phyloP scores from a whole-genome alignment of 2,329 filamentous ascomycete genomes.

The Diaporthe eres region DNA sequence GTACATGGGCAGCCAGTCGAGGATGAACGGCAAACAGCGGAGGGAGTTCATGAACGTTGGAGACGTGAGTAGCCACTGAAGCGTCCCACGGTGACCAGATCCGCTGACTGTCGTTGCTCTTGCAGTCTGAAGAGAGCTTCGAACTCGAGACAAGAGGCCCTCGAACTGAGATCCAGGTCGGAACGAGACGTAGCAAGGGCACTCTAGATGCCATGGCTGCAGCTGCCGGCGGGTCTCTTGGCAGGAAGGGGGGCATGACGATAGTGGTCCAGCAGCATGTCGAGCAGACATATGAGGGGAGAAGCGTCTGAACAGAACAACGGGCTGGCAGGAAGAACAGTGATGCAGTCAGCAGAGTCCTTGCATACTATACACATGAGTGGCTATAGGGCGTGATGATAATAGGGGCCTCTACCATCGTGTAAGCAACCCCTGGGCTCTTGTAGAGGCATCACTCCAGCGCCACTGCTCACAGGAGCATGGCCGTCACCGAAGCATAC shows the following conservation, averaged over 20 bases:
- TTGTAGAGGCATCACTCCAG: background rate
- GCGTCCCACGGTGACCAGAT: background rate
- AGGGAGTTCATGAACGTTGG: slow-evolving; percentile 41
- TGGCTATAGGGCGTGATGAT: too few species aligned
- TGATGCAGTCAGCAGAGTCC: background rate
- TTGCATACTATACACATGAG: background rate
- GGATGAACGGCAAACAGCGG: slow-evolving; percentile 26
- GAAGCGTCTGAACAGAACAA: background rate
- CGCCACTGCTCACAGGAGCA: background rate
- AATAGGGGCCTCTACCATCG: too few species aligned
- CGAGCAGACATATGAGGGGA: slow-evolving; percentile 22
- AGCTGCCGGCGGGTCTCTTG: background rate
- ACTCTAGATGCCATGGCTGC: background rate
- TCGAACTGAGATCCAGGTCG: slow-evolving; percentile 32
- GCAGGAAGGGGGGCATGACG: slow-evolving; percentile 11
- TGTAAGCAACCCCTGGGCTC: background rate
- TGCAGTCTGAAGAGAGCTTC: slow-evolving; percentile 41
- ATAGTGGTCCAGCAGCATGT: slow-evolving; percentile 22
- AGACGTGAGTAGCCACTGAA: slow-evolving; percentile 20
- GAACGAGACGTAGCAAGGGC: slow-evolving; percentile 27
- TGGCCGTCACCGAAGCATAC: background rate
- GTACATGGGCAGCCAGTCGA: slow-evolving; percentile 19
- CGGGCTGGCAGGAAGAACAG: background rate
- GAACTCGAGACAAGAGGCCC: slow-evolving; percentile 36
- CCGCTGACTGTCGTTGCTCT: background rate